Conservation (phyloP, 352 stramenopile genomes). For the Pythium periplocum region DNA sequence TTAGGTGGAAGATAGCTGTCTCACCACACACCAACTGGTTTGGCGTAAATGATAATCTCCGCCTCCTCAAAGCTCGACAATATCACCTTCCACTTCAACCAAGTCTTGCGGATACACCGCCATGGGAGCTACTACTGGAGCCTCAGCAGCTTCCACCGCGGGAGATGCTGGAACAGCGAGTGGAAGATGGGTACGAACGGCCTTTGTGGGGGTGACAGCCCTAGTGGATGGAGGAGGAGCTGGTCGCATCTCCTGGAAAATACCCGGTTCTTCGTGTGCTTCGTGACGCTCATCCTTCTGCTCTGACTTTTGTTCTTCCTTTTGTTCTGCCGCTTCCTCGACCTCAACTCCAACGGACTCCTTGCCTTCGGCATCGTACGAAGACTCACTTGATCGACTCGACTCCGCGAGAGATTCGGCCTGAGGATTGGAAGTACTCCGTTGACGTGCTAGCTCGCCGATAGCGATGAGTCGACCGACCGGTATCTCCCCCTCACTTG, state of each 20-base stretch:
- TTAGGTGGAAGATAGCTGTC: too few relatives aligned
- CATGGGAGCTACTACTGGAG: background rate
- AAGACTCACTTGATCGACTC: background rate
- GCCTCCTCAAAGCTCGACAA: constrained; percentile 21
- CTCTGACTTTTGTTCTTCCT: background rate
- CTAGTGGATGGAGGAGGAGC: too few relatives aligned
- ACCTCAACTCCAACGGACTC: constrained; percentile 4
- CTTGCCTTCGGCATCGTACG: background rate
- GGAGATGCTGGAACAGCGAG: background rate
- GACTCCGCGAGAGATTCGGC: too few relatives aligned
- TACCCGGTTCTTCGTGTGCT: background rate
- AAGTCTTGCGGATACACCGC: constrained; percentile 18
- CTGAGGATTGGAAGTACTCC: constrained; percentile 4
- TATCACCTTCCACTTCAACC: constrained; percentile 25
- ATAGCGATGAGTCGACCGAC: constrained; percentile 58
- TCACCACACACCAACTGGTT: too few relatives aligned
- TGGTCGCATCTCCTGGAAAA: too few relatives aligned
- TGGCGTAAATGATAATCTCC: too few relatives aligned
- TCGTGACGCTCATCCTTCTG: background rate
- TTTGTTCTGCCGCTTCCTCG: constrained; percentile 9
- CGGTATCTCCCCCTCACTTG: constrained; percentile 38
- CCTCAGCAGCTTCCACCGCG: background rate
- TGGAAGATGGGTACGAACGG: too few relatives aligned
- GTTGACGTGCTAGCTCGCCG: constrained; percentile 40
- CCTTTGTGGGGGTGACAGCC: too few relatives aligned